Conservation (phyloP, 2,329 filamentous ascomycete genomes). For the Lasiodiplodia sp. region DNA sequence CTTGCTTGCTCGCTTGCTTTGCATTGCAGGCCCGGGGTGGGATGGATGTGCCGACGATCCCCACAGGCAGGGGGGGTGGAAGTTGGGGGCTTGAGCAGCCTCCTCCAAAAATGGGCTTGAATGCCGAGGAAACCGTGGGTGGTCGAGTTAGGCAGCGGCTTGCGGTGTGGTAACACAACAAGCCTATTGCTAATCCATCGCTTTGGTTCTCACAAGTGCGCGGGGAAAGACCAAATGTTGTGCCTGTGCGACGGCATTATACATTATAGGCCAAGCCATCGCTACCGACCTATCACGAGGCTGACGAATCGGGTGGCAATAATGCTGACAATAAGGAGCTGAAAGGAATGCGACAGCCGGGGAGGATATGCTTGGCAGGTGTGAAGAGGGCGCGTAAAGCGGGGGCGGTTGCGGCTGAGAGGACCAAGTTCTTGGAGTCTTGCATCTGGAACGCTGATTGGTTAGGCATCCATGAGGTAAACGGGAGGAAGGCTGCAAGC, state of each 20-base stretch:
- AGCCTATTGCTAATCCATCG: neutral
- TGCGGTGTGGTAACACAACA: neutral
- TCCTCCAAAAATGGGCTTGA: neutral
- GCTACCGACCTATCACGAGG: neutral
- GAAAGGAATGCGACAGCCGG: neutral
- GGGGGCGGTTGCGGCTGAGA: constrained; percentile 8
- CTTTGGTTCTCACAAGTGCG: neutral
- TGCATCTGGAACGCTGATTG: neutral
- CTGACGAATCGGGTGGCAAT: neutral
- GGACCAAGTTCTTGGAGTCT: neutral
- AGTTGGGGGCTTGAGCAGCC: neutral
- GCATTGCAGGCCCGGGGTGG: neutral
- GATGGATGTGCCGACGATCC: neutral
- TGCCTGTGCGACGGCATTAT: neutral
- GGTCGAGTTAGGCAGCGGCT: too few relatives aligned
- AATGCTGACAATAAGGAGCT: neutral
- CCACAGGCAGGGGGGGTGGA: neutral
- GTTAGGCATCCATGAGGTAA: constrained; percentile 1
- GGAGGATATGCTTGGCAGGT: neutral
- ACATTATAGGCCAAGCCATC: neutral
- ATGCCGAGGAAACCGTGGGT: neutral
- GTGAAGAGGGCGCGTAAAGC: neutral
- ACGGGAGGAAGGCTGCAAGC: neutral
- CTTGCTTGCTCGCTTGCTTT: neutral
- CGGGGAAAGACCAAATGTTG: neutral